Conservation (phyloP, 441 rosid species). For the Gossypium armourianum region DNA sequence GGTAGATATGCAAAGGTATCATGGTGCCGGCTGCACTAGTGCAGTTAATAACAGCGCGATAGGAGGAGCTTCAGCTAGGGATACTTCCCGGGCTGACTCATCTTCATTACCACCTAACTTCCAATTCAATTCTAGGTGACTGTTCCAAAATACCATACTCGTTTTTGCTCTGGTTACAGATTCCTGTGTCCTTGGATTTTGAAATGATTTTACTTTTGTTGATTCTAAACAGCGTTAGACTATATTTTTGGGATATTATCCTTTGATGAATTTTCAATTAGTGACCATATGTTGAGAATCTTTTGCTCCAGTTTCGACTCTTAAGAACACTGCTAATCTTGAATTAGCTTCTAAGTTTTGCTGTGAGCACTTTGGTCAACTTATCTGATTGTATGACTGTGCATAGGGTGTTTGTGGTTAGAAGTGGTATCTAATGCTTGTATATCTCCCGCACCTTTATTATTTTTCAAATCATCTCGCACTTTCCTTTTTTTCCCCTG, state of each 20-base stretch:
- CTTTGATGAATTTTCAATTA: not conserved
- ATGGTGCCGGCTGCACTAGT: constrained; percentile 72
- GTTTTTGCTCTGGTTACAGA: not conserved
- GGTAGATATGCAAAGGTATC: constrained; percentile 99
- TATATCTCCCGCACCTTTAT: not conserved
- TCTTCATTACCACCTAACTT: constrained; percentile 52
- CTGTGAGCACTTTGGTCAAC: not conserved
- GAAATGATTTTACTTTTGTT: not conserved
- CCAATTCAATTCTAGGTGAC: constrained; percentile 59
- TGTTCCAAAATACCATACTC: not conserved
- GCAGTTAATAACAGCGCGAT: constrained; percentile 75
- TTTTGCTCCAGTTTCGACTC: not conserved
- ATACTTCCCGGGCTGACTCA: constrained; percentile 61
- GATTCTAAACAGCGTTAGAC: not conserved
- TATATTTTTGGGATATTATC: not conserved
- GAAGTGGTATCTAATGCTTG: not conserved
- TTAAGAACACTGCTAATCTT: not conserved
- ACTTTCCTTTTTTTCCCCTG: not conserved
- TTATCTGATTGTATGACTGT: not conserved
- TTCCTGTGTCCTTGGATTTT: not conserved
- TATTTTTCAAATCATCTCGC: not conserved
- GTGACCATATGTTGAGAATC: not conserved
- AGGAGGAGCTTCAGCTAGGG: constrained; percentile 74
- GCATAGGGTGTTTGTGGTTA: not conserved
- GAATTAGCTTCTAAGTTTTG: not conserved